Evolutionary conservation across 2,329 filamentous ascomycete species (phyloP).

Genomic region (Penicillium crustosum): DNA sequence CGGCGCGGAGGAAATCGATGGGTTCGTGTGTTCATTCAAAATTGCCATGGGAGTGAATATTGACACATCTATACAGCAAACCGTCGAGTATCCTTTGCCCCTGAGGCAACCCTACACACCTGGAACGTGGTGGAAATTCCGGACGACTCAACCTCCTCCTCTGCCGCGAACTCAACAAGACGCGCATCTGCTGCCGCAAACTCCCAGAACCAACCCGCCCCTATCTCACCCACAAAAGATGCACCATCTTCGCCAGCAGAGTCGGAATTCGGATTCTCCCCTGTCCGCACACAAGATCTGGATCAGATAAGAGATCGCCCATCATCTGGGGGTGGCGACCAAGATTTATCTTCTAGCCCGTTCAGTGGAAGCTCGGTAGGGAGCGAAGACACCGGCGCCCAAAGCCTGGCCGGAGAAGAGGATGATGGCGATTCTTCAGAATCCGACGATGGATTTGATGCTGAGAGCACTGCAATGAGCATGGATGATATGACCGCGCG

Average conservation of each 20-base stretch:
- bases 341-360: conserved; percentile 73
- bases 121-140: conserved; percentile 91
- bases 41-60: neutral
- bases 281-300: conserved; percentile 64
- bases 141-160: conserved; percentile 80
- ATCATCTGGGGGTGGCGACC: conserved; percentile 42
- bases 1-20: conserved; percentile 87
- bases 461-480: conserved; percentile 78
- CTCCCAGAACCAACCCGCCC: conserved; percentile 31
- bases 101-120: conserved; percentile 93
- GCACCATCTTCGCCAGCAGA: conserved; percentile 64
- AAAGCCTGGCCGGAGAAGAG: conserved; percentile 41
- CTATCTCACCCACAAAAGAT: conserved; percentile 52
- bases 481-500: conserved; percentile 74
- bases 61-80: conserved; percentile 57
- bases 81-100: conserved; percentile 92
- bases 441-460: conserved; percentile 51
- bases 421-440: conserved; percentile 47
- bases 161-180: conserved; percentile 70
- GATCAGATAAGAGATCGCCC: conserved; percentile 56
- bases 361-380: conserved; percentile 62
- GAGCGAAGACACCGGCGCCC: conserved; percentile 46
- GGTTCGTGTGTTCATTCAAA: conserved; percentile 44
- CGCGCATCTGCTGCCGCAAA: conserved; percentile 63
- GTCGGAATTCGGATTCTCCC: conserved; percentile 57